Evolutionary conservation across 306 rosid genomes (phyloP).

Genomic region (Malus sylvestris): DNA sequence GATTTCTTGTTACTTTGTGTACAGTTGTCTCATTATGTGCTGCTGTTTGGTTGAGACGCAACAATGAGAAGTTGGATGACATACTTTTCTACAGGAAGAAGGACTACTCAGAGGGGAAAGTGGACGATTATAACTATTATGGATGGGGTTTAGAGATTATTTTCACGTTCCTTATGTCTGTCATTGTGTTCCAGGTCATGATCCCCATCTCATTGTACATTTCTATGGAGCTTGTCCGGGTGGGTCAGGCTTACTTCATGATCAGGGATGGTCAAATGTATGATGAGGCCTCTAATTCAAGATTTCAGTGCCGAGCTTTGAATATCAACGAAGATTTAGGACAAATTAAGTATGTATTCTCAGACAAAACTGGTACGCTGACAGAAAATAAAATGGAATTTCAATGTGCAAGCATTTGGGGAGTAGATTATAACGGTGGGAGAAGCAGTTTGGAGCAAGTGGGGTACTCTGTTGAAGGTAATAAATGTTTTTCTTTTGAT

Average conservation of each 20-base stretch:
- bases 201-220: constrained; percentile 92
- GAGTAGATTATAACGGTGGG: constrained; percentile 59
- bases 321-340: constrained; percentile 97
- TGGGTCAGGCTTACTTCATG: constrained; percentile 96
- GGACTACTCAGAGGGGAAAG: constrained; percentile 25
- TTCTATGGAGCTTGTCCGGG: constrained; percentile 93
- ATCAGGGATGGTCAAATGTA: constrained; percentile 64
- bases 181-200: constrained; percentile 92
- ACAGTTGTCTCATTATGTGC: constrained; percentile 61
- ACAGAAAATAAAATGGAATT: constrained; percentile 98
- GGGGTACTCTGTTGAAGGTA: constrained; percentile 57
- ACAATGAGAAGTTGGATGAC: constrained; percentile 39
- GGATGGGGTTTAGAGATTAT: constrained; percentile 72
- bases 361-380: constrained; percentile 96
- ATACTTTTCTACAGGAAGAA: constrained; percentile 64
- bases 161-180: constrained; percentile 86
- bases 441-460: constrained; percentile 28
- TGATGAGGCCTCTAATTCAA: constrained; percentile 67
- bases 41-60: constrained; percentile 63
- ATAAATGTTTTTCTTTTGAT: background rate
- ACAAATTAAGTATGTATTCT: constrained; percentile 83
- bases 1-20: constrained; percentile 69
- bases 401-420: constrained; percentile 80
- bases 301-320: constrained; percentile 90
- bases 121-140: constrained; percentile 43